phyloP scores from a whole-genome alignment of 257 asterid genomes.

The Euphrasia confusa region DNA sequence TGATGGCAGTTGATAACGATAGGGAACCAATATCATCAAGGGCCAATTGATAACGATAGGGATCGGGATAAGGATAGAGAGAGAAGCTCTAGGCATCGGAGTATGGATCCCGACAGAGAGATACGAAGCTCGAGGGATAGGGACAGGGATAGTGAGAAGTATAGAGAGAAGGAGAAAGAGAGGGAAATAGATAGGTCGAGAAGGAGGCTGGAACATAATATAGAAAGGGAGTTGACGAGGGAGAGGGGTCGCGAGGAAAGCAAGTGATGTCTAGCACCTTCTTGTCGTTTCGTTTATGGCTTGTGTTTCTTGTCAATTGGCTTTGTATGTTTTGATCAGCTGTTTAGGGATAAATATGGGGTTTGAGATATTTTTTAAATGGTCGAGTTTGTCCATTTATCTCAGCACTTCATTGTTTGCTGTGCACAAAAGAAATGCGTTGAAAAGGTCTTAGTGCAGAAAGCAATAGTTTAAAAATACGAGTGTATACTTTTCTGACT shows the following conservation, averaged over 20 bases:
- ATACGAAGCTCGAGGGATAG: slow-evolving; percentile 43
- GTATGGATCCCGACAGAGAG: slow-evolving; percentile 47
- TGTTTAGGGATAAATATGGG: too few species aligned
- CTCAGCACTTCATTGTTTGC: slow-evolving; percentile 8
- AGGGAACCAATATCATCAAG: too few species aligned
- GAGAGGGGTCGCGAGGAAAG: slow-evolving; percentile 78
- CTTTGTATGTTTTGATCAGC: too few species aligned
- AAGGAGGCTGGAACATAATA: slow-evolving; percentile 53
- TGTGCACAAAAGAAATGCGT: slow-evolving; percentile 32
- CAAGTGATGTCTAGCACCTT: slow-evolving; percentile 53
- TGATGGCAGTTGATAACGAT: too few species aligned
- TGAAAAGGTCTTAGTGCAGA: slow-evolving; percentile 45
- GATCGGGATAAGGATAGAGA: slow-evolving; percentile 53
- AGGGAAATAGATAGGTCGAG: slow-evolving; percentile 43
- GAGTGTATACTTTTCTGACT: slow-evolving; percentile 74
- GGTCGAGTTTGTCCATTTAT: not conserved
- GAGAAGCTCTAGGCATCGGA: slow-evolving; percentile 54
- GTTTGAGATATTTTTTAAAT: not conserved
- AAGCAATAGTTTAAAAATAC: slow-evolving; percentile 45
- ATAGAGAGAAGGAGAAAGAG: slow-evolving; percentile 33
- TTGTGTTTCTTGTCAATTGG: too few species aligned
- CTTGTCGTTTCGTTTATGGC: not conserved
- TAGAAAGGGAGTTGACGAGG: slow-evolving; percentile 54
- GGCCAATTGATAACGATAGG: too few species aligned
- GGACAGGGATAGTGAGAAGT: slow-evolving; percentile 41